Conservation (phyloP, 306 rosid species). For the Alnus rubra region DNA sequence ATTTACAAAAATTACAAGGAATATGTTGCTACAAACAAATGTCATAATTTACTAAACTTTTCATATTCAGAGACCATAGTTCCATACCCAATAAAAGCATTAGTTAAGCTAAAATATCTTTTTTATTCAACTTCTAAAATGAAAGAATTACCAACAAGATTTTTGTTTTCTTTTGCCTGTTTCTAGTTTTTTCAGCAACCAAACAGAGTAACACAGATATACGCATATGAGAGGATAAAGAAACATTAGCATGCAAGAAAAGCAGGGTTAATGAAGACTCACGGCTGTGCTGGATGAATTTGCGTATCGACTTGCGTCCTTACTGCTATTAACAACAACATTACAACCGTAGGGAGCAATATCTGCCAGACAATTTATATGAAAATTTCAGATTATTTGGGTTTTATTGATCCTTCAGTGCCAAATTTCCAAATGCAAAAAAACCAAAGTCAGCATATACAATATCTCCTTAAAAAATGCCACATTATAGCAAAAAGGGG, state of each 20-base stretch:
- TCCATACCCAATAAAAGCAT: not conserved
- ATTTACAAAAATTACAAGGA: not conserved
- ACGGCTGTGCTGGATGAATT: constrained; percentile 87
- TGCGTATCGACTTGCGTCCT: constrained; percentile 85
- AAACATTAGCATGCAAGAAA: not conserved
- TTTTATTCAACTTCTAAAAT: not conserved
- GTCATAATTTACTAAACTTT: not conserved
- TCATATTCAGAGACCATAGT: not conserved
- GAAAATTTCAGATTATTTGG: constrained; percentile 20
- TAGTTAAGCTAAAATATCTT: not conserved
- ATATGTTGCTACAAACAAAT: not conserved
- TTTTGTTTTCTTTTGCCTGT: not conserved
- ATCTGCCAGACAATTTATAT: constrained; percentile 54
- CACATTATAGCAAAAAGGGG: not conserved
- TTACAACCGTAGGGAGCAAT: constrained; percentile 88
- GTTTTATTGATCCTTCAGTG: constrained; percentile 2
- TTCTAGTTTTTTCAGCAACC: not conserved
- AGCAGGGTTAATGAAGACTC: constrained; percentile 33
- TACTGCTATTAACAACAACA: constrained; percentile 75
- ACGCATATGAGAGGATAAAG: not conserved
- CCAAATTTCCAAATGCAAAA: constrained; percentile 17
- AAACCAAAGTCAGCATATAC: not conserved
- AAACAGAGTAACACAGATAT: not conserved
- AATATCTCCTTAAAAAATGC: not conserved
- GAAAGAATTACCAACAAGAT: not conserved